Percentiles rank a stretch among this genome's conserved stretches.
These are phyloP conservation scores for Infundibulicybe gibba DNA, from an alignment of 768 basidiomycete genomes.

Conservation along the genomic window DNA sequence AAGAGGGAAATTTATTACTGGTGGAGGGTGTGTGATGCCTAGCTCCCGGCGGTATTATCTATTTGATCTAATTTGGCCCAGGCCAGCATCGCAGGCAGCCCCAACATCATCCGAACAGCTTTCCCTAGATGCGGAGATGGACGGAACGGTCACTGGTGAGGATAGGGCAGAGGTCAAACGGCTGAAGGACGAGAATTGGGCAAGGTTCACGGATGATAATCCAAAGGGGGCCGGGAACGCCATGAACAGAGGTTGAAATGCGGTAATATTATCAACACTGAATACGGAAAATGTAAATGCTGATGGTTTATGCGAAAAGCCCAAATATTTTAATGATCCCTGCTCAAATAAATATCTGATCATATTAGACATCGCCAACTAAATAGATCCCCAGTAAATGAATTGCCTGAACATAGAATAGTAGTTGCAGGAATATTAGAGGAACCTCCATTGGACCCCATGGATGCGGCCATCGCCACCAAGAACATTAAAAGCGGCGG, in stretches of 20 bases:
- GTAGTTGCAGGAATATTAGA: too few species aligned
- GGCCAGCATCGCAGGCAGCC: constrained; percentile 60
- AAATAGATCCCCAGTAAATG: too few species aligned
- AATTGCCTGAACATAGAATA: too few species aligned
- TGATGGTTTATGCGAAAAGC: background rate
- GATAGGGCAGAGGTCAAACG: constrained; percentile 73
- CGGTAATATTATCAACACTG: constrained; percentile 1
- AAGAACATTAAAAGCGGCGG: too few species aligned
- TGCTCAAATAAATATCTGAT: too few species aligned
- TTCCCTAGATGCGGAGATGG: constrained; percentile 76
- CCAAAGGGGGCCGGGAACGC: constrained; percentile 94
- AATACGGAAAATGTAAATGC: constrained; percentile 1
- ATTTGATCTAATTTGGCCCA: constrained; percentile 20
- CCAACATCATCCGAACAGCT: constrained; percentile 80
- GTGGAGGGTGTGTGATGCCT: constrained; percentile 66
- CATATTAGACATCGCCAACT: too few species aligned
- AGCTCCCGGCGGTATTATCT: constrained; percentile 1
- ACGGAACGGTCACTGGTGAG: constrained; percentile 68
- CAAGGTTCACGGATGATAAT: constrained; percentile 80
- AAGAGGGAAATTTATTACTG: constrained; percentile 83
- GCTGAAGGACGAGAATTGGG: constrained; percentile 89
- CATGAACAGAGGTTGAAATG: constrained; percentile 81
- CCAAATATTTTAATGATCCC: too few species aligned
- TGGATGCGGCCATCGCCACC: too few species aligned
- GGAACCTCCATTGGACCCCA: too few species aligned